These are phyloP conservation scores for Tetrahymena thermophila DNA, from an alignment of 73 alveolate genomes.

Conservation along the genomic window DNA sequence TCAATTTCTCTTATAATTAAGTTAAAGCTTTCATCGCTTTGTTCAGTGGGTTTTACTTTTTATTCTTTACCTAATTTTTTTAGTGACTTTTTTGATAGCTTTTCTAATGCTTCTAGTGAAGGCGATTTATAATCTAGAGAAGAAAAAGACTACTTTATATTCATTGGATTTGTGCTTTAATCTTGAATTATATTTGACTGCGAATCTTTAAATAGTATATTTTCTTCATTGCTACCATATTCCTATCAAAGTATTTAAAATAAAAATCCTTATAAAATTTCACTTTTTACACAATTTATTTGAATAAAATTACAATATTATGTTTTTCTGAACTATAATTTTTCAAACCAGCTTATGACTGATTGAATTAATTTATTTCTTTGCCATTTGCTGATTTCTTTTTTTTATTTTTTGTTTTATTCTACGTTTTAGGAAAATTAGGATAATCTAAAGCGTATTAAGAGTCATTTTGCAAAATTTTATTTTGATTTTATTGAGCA, in stretches of 20 bases:
- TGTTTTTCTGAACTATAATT: not conserved
- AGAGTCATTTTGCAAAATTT: not conserved
- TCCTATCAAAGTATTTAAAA: not conserved
- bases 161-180: not conserved
- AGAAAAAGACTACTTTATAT: not conserved
- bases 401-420: not conserved
- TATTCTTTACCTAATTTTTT: not conserved
- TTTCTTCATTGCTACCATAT: not conserved
- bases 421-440: not conserved
- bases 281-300: too few relatives aligned
- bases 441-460: not conserved
- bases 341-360: not conserved
- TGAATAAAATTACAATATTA: not conserved
- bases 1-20: not conserved
- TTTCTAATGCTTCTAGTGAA: not conserved
- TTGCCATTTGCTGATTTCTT: not conserved
- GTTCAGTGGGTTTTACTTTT: not conserved
- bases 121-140: not conserved
- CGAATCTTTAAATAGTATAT: not conserved
- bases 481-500: not conserved
- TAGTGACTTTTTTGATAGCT: not conserved
- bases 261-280: too few relatives aligned
- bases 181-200: not conserved
- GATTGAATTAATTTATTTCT: not conserved
- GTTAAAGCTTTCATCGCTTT: not conserved